Evolutionary conservation across 129 eudicot species (phyloP), one percentile per base, ranked within the genome.

Genomic region (Silybum marianum): DNA sequence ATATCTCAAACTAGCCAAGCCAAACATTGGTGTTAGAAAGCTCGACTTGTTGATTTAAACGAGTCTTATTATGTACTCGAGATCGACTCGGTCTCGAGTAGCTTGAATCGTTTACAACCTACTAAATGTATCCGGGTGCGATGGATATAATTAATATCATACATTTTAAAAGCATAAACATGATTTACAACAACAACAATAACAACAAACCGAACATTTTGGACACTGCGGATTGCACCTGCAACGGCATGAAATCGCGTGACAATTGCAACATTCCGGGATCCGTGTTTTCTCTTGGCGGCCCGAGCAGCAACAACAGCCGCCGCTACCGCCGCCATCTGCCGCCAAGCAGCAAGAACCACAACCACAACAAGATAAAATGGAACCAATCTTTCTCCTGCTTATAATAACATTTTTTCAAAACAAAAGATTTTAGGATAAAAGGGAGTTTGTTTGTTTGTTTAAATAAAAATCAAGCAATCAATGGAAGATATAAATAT

Each of bases 161-260:
- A 68, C 79, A 72, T 72, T 78, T 78, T 72, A 83, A 78, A 78
- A 78, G 79, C 86, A 83, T 22, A 70, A 83, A 19, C 75, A 83
- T 7, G 75, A 67, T 6, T 83, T 83, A 48, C 83, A 54, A 72
- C 83, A 77, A 71, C 82, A 26, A 26, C 78, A 77, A 46, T 79
- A 54, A 72, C 83, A 78, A 72, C 79, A 72, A 44, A 30, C 42
- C 4, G 69, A 83, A 72, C 83, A 79, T 51, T 70, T 79, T 0
- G 54, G 36, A 28, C 83, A 83, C 14, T 30, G 9, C 1, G 86
- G 86, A 16, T 77, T 72, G 83, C 79, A 78, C 44, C 79, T 30
- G 58, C 86, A 78, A 22, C 11, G 66, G 28, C 82, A 83, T 36
- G 58, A 81, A 67, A 82, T 66, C 42, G 19, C 23, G 12, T 74